Percentiles rank a stretch among this genome's conserved stretches.
These are phyloP conservation scores for Geranium brycei DNA, from an alignment of 345 rosid species.

Conservation along the genomic window DNA sequence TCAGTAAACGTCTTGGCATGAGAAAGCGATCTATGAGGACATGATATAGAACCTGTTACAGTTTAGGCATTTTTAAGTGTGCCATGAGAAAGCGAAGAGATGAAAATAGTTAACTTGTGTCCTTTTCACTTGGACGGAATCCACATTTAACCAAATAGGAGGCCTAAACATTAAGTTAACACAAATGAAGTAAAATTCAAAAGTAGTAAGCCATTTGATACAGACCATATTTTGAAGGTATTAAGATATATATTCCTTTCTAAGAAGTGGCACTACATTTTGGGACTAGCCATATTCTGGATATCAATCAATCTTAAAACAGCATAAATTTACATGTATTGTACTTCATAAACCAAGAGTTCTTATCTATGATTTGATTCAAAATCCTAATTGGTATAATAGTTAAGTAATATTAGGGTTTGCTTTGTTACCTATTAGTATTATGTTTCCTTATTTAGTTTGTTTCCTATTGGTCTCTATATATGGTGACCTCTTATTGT, in stretches of 20 bases:
- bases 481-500: no score
- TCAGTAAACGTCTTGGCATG: conserved; percentile 73
- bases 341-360: neutral
- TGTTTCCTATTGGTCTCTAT: no score
- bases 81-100: neutral
- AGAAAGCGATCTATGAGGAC: conserved; percentile 50
- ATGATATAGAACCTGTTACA: conserved; percentile 57
- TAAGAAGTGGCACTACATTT: neutral
- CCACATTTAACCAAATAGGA: neutral
- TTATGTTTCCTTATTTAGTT: no score
- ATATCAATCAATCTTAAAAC: neutral
- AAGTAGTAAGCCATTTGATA: neutral
- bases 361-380: neutral
- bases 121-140: neutral
- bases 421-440: no score
- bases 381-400: neutral
- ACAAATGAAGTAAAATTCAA: no score
- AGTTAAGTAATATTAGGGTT: no score
- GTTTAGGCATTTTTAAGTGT: neutral
- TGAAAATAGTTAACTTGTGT: neutral
- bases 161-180: neutral
- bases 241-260: neutral
- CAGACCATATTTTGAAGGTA: neutral
- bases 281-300: neutral
- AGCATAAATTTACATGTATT: neutral